Percentiles rank a stretch among this genome's conserved stretches.
Evolutionary conservation across 2,329 filamentous ascomycete genomes (phyloP).

Genomic region (Aspergillus arachidicola): DNA sequence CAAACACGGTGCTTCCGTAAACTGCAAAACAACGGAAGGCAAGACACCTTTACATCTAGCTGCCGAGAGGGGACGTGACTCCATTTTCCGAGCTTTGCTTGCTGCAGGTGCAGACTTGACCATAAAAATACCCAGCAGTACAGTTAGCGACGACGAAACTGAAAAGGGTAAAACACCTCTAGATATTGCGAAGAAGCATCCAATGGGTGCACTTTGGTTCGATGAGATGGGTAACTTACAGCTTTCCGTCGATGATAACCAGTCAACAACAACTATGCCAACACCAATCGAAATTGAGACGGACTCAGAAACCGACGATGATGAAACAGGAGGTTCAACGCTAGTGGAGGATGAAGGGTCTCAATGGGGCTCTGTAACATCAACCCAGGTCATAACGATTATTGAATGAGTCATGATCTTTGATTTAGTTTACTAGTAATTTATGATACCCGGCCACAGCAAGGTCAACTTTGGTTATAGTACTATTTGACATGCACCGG

Average conservation of each 20-base stretch:
- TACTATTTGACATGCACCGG: too few relatives aligned
- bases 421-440: not conserved
- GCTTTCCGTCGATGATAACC: not conserved
- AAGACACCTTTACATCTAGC: constrained; percentile 30
- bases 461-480: too few relatives aligned
- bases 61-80: constrained; percentile 29
- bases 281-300: constrained; percentile 1
- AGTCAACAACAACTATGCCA: not conserved
- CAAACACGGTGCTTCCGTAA: constrained; percentile 21
- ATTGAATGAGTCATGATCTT: not conserved
- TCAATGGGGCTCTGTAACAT: constrained; percentile 3
- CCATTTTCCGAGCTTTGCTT: constrained; percentile 26
- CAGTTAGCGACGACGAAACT: not conserved
- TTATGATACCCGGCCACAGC: too few relatives aligned
- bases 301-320: not conserved
- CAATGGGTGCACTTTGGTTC: constrained; percentile 1
- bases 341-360: constrained; percentile 3
- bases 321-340: not conserved
- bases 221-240: constrained; percentile 1
- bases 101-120: constrained; percentile 29
- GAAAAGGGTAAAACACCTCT: not conserved
- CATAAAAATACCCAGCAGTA: constrained; percentile 18
- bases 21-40: constrained; percentile 22
- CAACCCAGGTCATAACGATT: not conserved
- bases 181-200: not conserved